A percentile compares a stretch with the other conserved stretches of the same genome.
Conservation (phyloP, 305 asterid species). For the Salvia sclarea region DNA sequence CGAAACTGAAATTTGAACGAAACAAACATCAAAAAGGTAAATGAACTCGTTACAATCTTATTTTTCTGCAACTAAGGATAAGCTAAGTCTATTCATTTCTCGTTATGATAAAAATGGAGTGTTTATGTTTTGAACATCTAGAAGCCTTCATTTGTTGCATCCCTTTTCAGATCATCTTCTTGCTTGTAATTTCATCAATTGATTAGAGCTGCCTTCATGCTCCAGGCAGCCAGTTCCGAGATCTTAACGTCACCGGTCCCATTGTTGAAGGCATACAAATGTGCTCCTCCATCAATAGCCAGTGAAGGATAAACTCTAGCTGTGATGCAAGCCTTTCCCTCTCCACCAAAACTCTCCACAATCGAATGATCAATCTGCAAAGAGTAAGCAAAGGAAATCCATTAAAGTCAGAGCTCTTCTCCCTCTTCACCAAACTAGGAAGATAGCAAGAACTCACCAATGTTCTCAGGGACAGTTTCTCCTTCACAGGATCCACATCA, state of each 20-base stretch:
- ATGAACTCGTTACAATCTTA: not conserved
- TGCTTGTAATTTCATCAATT: not conserved
- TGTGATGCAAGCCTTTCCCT: slow-evolving; percentile 47
- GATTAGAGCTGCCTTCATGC: slow-evolving; percentile 39
- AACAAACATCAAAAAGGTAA: not conserved
- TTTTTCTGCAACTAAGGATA: not conserved
- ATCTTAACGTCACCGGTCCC: slow-evolving; percentile 35
- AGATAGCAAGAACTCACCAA: slow-evolving; percentile 31
- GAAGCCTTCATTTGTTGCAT: not conserved
- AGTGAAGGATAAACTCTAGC: slow-evolving; percentile 48
- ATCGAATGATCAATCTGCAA: slow-evolving; percentile 42
- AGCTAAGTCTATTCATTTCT: not conserved
- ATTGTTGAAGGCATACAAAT: slow-evolving; percentile 43
- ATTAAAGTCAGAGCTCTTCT: not conserved
- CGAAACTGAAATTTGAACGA: not conserved
- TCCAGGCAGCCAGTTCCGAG: slow-evolving; percentile 40
- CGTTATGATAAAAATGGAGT: not conserved
- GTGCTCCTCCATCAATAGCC: slow-evolving; percentile 37
- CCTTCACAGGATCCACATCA: slow-evolving; percentile 39
- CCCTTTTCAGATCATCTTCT: not conserved
- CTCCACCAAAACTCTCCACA: slow-evolving; percentile 48
- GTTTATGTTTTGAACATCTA: not conserved
- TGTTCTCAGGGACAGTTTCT: slow-evolving; percentile 40
- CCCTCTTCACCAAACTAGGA: not conserved
- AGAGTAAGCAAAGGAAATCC: not conserved